These are phyloP conservation scores for Botryosphaeria agaves DNA, from an alignment of 2,329 filamentous ascomycete genomes.

Conservation along the genomic window DNA sequence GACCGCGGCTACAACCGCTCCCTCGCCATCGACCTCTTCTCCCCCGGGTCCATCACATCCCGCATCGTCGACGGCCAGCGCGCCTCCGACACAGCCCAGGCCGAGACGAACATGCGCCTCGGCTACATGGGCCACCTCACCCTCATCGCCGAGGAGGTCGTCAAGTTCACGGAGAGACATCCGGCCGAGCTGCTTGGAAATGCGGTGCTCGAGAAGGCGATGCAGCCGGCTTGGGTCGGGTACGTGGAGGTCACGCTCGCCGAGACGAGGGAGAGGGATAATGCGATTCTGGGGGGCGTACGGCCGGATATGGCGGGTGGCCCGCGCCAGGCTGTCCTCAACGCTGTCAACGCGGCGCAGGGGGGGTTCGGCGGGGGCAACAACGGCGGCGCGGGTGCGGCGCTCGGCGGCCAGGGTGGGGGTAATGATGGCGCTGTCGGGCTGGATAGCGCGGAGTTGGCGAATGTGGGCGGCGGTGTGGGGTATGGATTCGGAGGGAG, in stretches of 20 bases:
- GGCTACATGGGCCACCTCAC: slow-evolving; percentile 98
- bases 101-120: slow-evolving; percentile 70
- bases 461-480: slow-evolving; percentile 44
- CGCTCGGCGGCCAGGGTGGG: slow-evolving; percentile 64
- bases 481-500: slow-evolving; percentile 47
- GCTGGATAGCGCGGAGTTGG: slow-evolving; percentile 48
- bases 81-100: slow-evolving; percentile 71
- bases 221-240: slow-evolving; percentile 78
- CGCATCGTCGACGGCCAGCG: slow-evolving; percentile 84
- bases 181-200: slow-evolving; percentile 75
- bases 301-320: slow-evolving; percentile 79
- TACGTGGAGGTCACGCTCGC: slow-evolving; percentile 89
- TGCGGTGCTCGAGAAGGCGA: slow-evolving; percentile 70
- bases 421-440: slow-evolving; percentile 42
- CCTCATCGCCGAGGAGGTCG: slow-evolving; percentile 91
- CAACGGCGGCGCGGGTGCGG: slow-evolving; percentile 34
- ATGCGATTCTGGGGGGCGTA: slow-evolving; percentile 92
- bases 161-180: slow-evolving; percentile 93
- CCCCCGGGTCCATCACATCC: slow-evolving; percentile 74
- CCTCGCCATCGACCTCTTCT: slow-evolving; percentile 82
- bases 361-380: slow-evolving; percentile 33
- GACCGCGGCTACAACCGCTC: slow-evolving; percentile 85
- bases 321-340: slow-evolving; percentile 51
- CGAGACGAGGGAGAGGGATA: slow-evolving; percentile 88
- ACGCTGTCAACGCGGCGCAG: slow-evolving; percentile 38